Percentiles rank a stretch among this genome's conserved stretches.
phyloP scores from a whole-genome alignment of 805 yeast species.

The Torulaspora franciscae region DNA sequence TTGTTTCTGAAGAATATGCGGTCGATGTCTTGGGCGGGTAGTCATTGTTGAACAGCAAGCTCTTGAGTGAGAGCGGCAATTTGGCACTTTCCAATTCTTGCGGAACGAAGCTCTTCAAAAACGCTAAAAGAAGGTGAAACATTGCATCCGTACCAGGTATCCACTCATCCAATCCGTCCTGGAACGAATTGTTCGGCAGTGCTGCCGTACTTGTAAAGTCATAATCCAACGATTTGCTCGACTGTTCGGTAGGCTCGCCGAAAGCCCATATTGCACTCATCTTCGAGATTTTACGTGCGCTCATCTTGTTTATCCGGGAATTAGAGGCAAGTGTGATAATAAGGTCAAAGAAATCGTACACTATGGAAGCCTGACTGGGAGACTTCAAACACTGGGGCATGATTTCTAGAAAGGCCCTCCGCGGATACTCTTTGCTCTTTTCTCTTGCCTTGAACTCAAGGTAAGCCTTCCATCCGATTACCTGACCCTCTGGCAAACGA shows the following conservation, averaged over 20 bases:
- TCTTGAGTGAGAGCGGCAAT: slow-evolving; percentile 63
- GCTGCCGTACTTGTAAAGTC: slow-evolving; percentile 20
- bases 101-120: slow-evolving; percentile 72
- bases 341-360: slow-evolving; percentile 80
- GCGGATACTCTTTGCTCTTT: slow-evolving; percentile 59
- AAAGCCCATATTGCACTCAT: slow-evolving; percentile 91
- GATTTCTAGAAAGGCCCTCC: slow-evolving; percentile 66
- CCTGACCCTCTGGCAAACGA: slow-evolving; percentile 69
- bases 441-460: slow-evolving; percentile 63
- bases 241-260: slow-evolving; percentile 30
- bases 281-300: slow-evolving; percentile 73
- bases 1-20: slow-evolving; percentile 38
- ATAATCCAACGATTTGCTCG: slow-evolving; percentile 29
- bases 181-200: slow-evolving; percentile 41
- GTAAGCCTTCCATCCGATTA: slow-evolving; percentile 84
- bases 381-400: slow-evolving; percentile 82
- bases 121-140: slow-evolving; percentile 72
- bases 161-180: slow-evolving; percentile 74
- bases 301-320: slow-evolving; percentile 69
- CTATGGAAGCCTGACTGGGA: slow-evolving; percentile 85
- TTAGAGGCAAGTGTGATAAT: slow-evolving; percentile 73
- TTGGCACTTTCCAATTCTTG: slow-evolving; percentile 48
- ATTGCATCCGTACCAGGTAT: slow-evolving; percentile 78
- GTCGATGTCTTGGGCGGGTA: slow-evolving; percentile 66
- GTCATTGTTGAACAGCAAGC: slow-evolving; percentile 55